Evolutionary conservation across 495 filamentous ascomycete genomes (phyloP), one percentile per base, ranked within the genome.

Genomic region (Penicillium longicatenatum): DNA sequence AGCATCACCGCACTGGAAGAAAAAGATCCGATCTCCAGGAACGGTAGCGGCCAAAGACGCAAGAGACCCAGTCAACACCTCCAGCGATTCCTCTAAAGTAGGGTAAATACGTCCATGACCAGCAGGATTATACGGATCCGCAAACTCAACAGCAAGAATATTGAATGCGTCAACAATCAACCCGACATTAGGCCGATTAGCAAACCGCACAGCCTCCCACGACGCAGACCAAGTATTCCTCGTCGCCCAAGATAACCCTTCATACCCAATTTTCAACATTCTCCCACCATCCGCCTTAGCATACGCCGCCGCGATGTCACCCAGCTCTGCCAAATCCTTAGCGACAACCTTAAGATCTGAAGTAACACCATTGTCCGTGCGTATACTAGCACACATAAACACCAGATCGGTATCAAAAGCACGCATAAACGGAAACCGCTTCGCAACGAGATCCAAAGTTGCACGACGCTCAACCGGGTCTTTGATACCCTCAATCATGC

Each of bases 81-180:
- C 55, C 0, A 65, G 30, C 6, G 70, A 70, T 26, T 70, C 66
- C 29, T 64, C 55, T 2, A 67, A 10, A 1, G 63, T 68, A 1
- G 62, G 17, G 33, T 67, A 65, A 0, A 74, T 61, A 19, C 69
- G 57, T 2, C 69, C 71, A 45, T 70, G 65, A 2, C 65, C 66
- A 11, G 35, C 63, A n/a, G 59, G 60, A 24, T 70, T 62, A 24
- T 70, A 70, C 0, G 87, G 88, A 62, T 90, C 85, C 0, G 78
- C 86, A 76, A 81, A 90, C 62, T 90, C 86, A n/a, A 82, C 79
- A 0, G 86, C 86, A 0, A 81, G 79, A 6, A 82, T 81, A 62
- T 90, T 86, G 67, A 90, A 89, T 0, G 87, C 87, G 68, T 91
- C 87, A 10, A 90, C 72, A 58, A 86, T 86, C 29, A 89, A 65